Evolutionary conservation across 2,329 filamentous ascomycete genomes (phyloP).

Genomic region (Coniella vitis): DNA sequence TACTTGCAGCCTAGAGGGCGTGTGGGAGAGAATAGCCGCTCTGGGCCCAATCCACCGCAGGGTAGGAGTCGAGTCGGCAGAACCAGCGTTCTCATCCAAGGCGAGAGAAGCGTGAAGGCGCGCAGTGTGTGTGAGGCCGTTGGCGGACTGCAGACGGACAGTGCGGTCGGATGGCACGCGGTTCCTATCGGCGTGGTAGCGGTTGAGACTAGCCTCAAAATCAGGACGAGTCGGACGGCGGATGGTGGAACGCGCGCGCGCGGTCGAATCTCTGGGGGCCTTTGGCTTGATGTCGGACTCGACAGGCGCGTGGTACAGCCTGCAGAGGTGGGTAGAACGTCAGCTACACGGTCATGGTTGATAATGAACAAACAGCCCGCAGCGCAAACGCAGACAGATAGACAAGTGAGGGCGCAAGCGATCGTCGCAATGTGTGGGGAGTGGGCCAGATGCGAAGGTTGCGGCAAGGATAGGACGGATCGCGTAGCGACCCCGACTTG

Average conservation of each 20-base stretch:
- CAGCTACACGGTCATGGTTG: not conserved
- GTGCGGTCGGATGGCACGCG: constrained; percentile 7
- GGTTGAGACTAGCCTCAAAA: not conserved
- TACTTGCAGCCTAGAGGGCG: not conserved
- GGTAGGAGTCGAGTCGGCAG: not conserved
- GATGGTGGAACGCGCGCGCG: constrained; percentile 23
- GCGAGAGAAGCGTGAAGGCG: constrained; percentile 3
- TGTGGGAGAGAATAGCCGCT: constrained; percentile 3
- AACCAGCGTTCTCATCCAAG: constrained; percentile 7
- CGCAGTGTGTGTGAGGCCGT: no score
- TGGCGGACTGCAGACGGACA: not conserved
- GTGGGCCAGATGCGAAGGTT: not conserved
- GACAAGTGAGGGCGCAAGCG: not conserved
- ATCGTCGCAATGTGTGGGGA: not conserved
- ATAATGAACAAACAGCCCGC: not conserved
- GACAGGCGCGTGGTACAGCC: constrained; percentile 26
- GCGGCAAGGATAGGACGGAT: not conserved
- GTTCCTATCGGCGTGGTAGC: not conserved
- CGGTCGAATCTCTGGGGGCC: constrained; percentile 20
- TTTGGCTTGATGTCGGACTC: constrained; percentile 25
- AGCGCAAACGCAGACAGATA: not conserved
- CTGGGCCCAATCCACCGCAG: constrained; percentile 6
- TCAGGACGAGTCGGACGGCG: constrained; percentile 16
- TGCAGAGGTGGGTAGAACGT: constrained; percentile 15
- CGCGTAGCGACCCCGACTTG: not conserved